Conservation (phyloP, 495 filamentous ascomycete species). For the Saxophila tyrrhenica region DNA sequence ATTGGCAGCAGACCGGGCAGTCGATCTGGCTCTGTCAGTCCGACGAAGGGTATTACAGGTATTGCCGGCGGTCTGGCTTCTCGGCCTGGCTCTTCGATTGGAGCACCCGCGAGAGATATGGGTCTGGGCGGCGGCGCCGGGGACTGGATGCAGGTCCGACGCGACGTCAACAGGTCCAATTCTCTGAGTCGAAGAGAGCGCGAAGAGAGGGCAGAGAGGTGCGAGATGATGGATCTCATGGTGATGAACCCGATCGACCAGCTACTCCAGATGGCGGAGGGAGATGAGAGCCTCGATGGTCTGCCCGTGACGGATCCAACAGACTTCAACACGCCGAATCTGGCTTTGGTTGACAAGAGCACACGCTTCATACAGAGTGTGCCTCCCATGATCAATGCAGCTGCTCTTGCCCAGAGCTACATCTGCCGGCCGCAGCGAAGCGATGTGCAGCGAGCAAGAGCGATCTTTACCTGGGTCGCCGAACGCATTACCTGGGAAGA, state of each 20-base stretch:
- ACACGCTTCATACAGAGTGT: conserved; percentile 80
- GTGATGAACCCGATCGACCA: conserved; percentile 82
- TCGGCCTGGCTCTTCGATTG: conserved; percentile 31
- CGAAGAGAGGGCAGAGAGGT: conserved; percentile 75
- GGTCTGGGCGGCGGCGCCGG: conserved; percentile 45
- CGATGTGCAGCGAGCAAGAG: conserved; percentile 82
- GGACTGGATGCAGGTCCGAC: conserved; percentile 92
- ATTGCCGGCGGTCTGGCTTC: conserved; percentile 40
- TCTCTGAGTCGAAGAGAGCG: conserved; percentile 82
- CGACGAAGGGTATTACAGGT: conserved; percentile 34
- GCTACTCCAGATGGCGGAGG: conserved; percentile 72
- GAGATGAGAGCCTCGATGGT: conserved; percentile 81
- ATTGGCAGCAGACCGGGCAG: conserved; percentile 42
- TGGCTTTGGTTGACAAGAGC: conserved; percentile 86
- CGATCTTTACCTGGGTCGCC: conserved; percentile 93
- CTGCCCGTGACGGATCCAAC: conserved; percentile 69
- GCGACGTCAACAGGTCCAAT: conserved; percentile 91
- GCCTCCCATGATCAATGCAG: conserved; percentile 78
- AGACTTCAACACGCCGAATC: conserved; percentile 68
- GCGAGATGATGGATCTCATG: conserved; percentile 86
- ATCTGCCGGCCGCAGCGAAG: conserved; percentile 90
- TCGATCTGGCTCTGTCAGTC: conserved; percentile 18
- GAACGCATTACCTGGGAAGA: conserved; percentile 97
- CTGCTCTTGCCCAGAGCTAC: conserved; percentile 78
- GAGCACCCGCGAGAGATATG: conserved; percentile 48